phyloP scores from a whole-genome alignment of 164 flowering plant genomes.

The Akebia trifoliata region DNA sequence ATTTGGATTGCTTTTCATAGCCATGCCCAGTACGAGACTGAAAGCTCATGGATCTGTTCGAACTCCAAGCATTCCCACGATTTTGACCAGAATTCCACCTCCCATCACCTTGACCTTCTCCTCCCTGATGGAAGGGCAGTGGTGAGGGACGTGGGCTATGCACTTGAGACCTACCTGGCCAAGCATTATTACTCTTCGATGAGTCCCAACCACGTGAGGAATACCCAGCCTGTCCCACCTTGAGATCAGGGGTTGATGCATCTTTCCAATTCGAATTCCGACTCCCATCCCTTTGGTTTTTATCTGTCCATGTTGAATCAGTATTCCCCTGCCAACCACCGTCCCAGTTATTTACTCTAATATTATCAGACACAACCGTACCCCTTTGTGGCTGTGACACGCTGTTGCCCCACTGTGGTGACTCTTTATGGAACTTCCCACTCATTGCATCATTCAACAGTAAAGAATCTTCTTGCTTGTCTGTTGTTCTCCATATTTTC shows the following conservation, averaged over 20 bases:
- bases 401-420: conserved; percentile 16
- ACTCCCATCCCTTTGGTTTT: conserved; percentile 9
- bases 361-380: conserved; percentile 2
- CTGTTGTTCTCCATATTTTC: conserved; percentile 61
- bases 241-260: conserved; percentile 18
- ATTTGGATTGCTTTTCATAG: conserved; percentile 9
- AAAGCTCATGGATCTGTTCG: conserved; percentile 9
- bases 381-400: conserved; percentile 22
- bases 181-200: conserved; percentile 26
- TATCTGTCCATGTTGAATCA: conserved; percentile 12
- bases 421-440: conserved; percentile 50
- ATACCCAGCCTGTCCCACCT: conserved; percentile 22
- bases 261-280: conserved; percentile 16
- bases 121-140: conserved; percentile 18
- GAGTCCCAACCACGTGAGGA: conserved; percentile 25
- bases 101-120: conserved; percentile 26
- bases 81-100: conserved; percentile 26
- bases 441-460: conserved; percentile 62
- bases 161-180: conserved; percentile 20
- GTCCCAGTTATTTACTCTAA: conserved; percentile 10
- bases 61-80: conserved; percentile 22
- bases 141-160: conserved; percentile 25
- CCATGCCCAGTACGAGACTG: conserved; percentile 13
- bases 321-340: conserved; percentile 14
- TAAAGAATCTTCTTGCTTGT: conserved; percentile 55